Evolutionary conservation across 495 filamentous ascomycete genomes (phyloP), one percentile per base, ranked within the genome.

Genomic region (Thermochaetoides thermophila): DNA sequence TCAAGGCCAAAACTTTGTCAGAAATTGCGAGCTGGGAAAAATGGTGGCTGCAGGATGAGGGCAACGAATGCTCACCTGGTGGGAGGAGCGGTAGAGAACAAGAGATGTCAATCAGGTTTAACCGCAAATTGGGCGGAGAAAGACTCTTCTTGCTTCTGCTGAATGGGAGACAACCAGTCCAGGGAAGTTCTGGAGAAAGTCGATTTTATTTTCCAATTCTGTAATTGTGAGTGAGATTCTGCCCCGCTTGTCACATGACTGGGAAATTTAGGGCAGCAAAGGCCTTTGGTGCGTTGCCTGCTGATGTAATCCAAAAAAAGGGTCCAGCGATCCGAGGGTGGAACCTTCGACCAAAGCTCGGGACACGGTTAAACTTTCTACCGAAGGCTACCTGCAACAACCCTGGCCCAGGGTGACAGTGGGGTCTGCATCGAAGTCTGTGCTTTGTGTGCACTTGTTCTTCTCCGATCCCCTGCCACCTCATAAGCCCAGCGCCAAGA

Each of bases 71-170:
- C 58, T 56, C 43, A 60, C 56, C 34, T 27, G n/a, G n/a, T n/a
- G 26, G 42, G 42, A 35, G 31, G 35, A 31, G 30, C 27, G 18
- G 38, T 40, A 44, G 40, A 57, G 62, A 68, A 68, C 63, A 61
- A 61, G 63, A 68, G 63, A 63, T 48, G 61, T 65, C 63, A 68
- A 68, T 68, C 63, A 55, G 22, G 43, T 68, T 68, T 68, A 68
- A 68, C 63, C 63, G 63, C 63, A 37, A 39, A 46, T 55, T 56
- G 56, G 47, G 63, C 63, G 63, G 63, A 66, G 63, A 68, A 64
- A 66, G 63, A 68, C 59, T 59, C 62, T 66, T 68, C 62, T 56
- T 59, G 61, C 65, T 60, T 61, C n/a, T 56, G 50, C 45, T 29
- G 27, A 29, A 38, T 36, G 42, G 31, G 37, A 34, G 42, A 18